These are phyloP conservation scores for Eucalyptus marginata DNA, from an alignment of 345 rosid species.

Conservation along the genomic window DNA sequence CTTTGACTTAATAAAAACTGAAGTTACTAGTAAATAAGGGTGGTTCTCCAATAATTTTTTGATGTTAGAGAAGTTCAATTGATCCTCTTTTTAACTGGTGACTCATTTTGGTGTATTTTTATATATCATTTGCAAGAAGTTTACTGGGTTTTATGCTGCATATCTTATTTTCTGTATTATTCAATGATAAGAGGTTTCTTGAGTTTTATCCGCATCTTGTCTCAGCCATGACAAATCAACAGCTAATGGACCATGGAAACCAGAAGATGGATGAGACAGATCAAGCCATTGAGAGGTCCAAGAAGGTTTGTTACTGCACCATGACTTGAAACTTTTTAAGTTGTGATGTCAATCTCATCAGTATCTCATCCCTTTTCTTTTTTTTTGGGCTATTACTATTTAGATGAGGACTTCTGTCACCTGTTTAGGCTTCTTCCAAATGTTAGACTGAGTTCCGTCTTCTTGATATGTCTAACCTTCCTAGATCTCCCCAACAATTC, in stretches of 20 bases:
- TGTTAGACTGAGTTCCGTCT: not conserved
- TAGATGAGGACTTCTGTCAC: not conserved
- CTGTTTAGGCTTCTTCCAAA: not conserved
- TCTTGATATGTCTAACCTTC: not conserved
- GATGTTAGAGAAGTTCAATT: not conserved
- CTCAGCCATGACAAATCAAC: constrained; percentile 90
- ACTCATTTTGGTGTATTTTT: not conserved
- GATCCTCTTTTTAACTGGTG: not conserved
- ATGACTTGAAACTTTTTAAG: not conserved
- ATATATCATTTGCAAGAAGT: not conserved
- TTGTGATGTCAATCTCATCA: not conserved
- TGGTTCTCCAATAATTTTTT: not conserved
- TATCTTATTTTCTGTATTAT: not conserved
- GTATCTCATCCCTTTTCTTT: not conserved
- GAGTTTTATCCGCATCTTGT: not conserved
- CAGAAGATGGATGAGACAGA: constrained; percentile 96
- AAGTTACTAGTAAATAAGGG: not conserved
- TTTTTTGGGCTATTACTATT: not conserved
- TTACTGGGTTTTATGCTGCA: not conserved
- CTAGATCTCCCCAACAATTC: not conserved
- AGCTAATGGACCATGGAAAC: constrained; percentile 65
- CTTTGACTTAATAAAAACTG: not conserved
- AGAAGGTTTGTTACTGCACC: constrained; percentile 35
- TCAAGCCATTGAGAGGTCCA: constrained; percentile 91
- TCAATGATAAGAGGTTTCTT: not conserved